These are phyloP conservation scores for Trichoderma sp. DNA, from an alignment of 2,329 filamentous ascomycete genomes.

Conservation along the genomic window DNA sequence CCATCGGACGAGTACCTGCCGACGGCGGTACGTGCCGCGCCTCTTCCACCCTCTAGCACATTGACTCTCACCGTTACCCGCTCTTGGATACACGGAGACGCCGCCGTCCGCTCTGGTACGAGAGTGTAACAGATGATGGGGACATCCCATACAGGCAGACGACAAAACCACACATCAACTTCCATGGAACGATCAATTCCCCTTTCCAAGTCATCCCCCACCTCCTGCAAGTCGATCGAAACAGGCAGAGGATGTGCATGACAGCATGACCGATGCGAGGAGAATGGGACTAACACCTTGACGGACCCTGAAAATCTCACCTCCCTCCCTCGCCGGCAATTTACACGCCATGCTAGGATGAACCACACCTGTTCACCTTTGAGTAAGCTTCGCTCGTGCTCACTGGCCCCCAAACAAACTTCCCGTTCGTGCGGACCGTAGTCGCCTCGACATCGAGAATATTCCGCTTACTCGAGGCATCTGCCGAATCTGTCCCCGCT, in stretches of 20 bases:
- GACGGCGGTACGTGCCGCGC: background rate
- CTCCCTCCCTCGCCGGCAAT: background rate
- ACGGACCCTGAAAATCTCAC: constrained; percentile 25
- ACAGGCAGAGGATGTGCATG: background rate
- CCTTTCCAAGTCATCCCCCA: background rate
- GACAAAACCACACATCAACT: background rate
- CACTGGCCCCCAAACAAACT: background rate
- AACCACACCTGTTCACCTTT: background rate
- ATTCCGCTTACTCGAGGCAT: constrained; percentile 22
- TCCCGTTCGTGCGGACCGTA: background rate
- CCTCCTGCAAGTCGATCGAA: background rate
- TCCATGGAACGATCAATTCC: constrained; percentile 9
- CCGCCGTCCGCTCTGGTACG: background rate
- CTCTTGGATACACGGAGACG: background rate
- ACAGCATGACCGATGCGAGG: background rate
- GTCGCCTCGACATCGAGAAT: background rate
- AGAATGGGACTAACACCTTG: background rate
- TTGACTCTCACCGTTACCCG: background rate
- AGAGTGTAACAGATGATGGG: no score
- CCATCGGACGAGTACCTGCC: constrained; percentile 9
- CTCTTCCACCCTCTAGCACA: background rate
- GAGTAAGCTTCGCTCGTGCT: background rate
- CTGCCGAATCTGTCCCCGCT: constrained; percentile 23
- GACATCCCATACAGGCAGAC: background rate
- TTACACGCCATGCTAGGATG: background rate